Base-by-base conservation (phyloP, 75 land plant species). In the Selaginella tamariscina region DNA sequence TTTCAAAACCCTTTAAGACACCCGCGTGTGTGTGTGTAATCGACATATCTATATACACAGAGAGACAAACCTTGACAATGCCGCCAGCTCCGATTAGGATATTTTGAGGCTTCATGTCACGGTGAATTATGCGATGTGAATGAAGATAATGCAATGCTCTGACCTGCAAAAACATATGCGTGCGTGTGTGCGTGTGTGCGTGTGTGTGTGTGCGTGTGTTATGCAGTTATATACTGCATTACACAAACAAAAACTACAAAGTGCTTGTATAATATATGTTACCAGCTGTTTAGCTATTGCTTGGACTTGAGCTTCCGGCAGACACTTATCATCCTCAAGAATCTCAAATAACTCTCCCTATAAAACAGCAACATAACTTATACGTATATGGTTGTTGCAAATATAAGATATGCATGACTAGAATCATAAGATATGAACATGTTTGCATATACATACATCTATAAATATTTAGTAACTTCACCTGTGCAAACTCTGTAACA, bases 51-150 rank as follows among this genome's bases (percentile, higher is more conserved):
- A 20, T 29, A 13, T 22, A 20, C 69, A 32, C 55, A 13, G 2
- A n/a, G n/a, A 27, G 30, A 22, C 27, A 31, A 64, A 94, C 96
- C 98, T 94, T 94, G 23, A 94, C 88, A 74, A 87, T 67, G 31
- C 91, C 93, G 29, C 91, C 91, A 55, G 96, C 86, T 26, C 91
- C 91, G 74, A 89, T 94, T 18, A 94, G 83, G 62, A 94, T 94
- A 73, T 94, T 94, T 72, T 94, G 96, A n/a, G 98, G 98, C 70
- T 94, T 94, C 98, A 94, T 94, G 69, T 94, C 98, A 20, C 98
- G 88, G 82, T 94, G 98, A 29, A 94, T 94, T 30, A 94, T 89
- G 29, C 98, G 88, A 65, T 94, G 88, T 2, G 96, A 89, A 56
- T 94, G 98, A 56, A 94, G 85, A 67, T 94, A 94, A 82, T 89